Evolutionary conservation across 345 rosid species (phyloP).

Genomic region (Ailanthus altissimus): DNA sequence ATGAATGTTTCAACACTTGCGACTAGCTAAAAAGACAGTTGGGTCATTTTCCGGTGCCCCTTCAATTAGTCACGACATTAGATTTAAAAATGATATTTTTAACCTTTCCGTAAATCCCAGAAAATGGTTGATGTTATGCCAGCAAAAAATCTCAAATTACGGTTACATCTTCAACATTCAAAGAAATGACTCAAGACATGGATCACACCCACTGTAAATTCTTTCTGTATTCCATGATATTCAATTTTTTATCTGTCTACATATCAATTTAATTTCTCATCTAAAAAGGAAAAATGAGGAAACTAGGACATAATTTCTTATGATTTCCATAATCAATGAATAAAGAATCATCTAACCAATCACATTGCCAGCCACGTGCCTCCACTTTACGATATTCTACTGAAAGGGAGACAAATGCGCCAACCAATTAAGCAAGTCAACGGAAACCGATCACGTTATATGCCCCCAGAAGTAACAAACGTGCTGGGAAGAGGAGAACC

Average conservation of each 20-base stretch:
- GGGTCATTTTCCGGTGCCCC: background rate
- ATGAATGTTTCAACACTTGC: background rate
- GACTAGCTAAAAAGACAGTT: background rate
- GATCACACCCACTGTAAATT: background rate
- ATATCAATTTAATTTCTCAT: background rate
- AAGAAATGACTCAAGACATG: background rate
- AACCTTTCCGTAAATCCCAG: background rate
- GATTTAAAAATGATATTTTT: no score
- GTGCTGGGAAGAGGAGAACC: conserved; percentile 66
- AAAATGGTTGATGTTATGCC: background rate
- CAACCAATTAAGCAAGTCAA: conserved; percentile 17
- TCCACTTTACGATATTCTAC: conserved; percentile 25
- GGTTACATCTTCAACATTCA: background rate
- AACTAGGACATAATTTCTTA: conserved; percentile 1
- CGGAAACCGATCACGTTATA: conserved; percentile 40
- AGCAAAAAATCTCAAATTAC: background rate
- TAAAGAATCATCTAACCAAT: conserved; percentile 49
- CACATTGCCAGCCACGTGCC: conserved; percentile 26
- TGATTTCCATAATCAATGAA: conserved; percentile 32
- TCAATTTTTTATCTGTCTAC: conserved; percentile 5
- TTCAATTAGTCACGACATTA: background rate
- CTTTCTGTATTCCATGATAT: conserved; percentile 19
- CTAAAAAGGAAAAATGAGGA: background rate
- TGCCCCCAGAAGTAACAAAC: conserved; percentile 63
- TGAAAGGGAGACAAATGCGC: background rate